phyloP scores from a whole-genome alignment of 257 asterid species.

The Solanum habrochaites region DNA sequence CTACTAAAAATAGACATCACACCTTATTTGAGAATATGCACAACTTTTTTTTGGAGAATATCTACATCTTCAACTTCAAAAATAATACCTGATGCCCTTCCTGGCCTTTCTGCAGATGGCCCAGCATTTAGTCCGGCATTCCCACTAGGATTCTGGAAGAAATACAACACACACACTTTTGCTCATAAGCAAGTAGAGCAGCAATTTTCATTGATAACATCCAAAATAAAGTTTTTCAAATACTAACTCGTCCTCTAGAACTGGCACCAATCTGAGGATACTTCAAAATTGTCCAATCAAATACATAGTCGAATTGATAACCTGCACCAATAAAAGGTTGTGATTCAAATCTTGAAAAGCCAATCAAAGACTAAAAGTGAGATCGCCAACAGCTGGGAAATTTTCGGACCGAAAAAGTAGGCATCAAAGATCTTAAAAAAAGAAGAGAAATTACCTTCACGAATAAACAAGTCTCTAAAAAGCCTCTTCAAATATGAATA shows the following conservation, averaged over 20 bases:
- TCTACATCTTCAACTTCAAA: background rate
- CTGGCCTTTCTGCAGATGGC: constrained; percentile 9
- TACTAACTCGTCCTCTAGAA: constrained; percentile 6
- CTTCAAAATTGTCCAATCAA: constrained; percentile 24
- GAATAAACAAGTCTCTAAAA: constrained; percentile 15
- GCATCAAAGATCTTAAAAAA: background rate
- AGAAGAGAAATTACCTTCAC: constrained; percentile 1
- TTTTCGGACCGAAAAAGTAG: background rate
- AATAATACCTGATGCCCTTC: constrained; percentile 4
- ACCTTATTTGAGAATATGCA: background rate
- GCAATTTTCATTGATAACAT: background rate
- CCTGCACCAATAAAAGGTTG: constrained; percentile 2
- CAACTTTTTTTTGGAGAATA: background rate
- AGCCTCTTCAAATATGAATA: constrained; percentile 14
- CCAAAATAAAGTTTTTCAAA: background rate
- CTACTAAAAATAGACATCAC: background rate
- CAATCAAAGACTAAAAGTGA: background rate
- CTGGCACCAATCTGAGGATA: constrained; percentile 21
- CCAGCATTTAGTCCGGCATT: constrained; percentile 1
- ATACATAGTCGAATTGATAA: constrained; percentile 22
- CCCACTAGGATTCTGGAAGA: constrained; percentile 12
- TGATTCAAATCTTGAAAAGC: background rate
- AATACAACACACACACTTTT: background rate
- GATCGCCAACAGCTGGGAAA: background rate
- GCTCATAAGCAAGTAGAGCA: background rate